phyloP scores from a whole-genome alignment of 805 yeast genomes.

The Yarrowia keelungensis region DNA sequence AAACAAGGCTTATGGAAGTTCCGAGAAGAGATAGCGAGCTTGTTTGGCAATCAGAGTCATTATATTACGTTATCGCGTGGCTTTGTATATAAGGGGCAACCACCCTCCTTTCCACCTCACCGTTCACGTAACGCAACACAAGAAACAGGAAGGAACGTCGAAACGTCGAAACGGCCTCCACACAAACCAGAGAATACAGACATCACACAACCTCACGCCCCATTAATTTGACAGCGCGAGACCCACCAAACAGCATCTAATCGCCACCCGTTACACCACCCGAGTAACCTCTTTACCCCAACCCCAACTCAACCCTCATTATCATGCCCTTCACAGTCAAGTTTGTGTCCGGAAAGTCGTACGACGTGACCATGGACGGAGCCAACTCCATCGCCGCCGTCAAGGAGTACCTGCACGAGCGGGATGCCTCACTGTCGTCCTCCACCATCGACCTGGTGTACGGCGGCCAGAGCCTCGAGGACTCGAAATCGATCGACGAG shows the following conservation, averaged over 20 bases:
- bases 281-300: neutral
- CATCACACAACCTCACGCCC: too few relatives aligned
- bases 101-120: too few relatives aligned
- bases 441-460: conserved; percentile 44
- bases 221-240: neutral
- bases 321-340: conserved; percentile 37
- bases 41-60: conserved; percentile 39
- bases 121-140: too few relatives aligned
- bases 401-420: conserved; percentile 47
- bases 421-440: conserved; percentile 46
- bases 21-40: conserved; percentile 39
- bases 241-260: neutral
- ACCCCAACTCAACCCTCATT: neutral
- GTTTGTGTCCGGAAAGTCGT: conserved; percentile 38
- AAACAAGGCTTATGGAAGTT: conserved; percentile 38
- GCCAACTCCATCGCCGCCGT: conserved; percentile 49
- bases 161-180: neutral
- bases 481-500: conserved; percentile 47
- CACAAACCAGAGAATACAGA: neutral
- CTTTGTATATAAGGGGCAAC: conserved; percentile 25
- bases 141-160: too few relatives aligned
- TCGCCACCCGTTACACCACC: neutral
- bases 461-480: conserved; percentile 48
- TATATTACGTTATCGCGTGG: conserved; percentile 36
- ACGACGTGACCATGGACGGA: conserved; percentile 43